Evolutionary conservation across 371 early-diverging fungal species (phyloP).

Genomic region (Circinella minor): DNA sequence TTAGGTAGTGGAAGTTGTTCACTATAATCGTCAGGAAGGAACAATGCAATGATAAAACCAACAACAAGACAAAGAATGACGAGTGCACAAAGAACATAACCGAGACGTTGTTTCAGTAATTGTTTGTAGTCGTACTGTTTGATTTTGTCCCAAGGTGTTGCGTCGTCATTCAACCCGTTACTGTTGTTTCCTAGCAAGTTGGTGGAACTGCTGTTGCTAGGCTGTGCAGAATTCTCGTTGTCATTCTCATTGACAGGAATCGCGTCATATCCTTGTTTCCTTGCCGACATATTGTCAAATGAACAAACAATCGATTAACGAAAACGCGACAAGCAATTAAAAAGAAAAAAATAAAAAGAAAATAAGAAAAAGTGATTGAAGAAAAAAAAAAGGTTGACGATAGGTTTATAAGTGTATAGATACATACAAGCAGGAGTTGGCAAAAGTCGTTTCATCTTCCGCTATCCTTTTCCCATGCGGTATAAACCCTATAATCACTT

Average conservation of each 20-base stretch:
- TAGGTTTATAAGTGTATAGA: neutral
- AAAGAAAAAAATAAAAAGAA: neutral
- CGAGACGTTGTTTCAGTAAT: constrained; percentile 14
- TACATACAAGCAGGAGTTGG: neutral
- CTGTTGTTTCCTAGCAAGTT: neutral
- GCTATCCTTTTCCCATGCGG: neutral
- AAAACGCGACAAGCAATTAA: neutral
- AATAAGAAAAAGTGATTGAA: too few species aligned
- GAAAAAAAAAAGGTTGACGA: too few species aligned
- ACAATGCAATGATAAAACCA: constrained; percentile 11
- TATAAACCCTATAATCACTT: neutral
- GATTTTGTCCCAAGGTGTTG: constrained; percentile 18
- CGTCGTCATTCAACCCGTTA: neutral
- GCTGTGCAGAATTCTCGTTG: constrained; percentile 1
- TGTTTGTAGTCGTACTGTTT: constrained; percentile 21
- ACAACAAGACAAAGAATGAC: constrained; percentile 12
- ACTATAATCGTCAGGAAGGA: constrained; percentile 13
- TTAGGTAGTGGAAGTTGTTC: neutral
- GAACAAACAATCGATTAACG: neutral
- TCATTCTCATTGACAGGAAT: constrained; percentile 23
- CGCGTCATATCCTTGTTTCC: constrained; percentile 26
- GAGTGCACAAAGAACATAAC: constrained; percentile 14
- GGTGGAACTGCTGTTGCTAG: neutral
- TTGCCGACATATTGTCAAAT: constrained; percentile 14
- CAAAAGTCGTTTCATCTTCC: constrained; percentile 2